Evolutionary conservation across 1,284 basidiomycete genomes (phyloP), one percentile per base, ranked within the genome.

Genomic region (Malassezia cuniculi): DNA sequence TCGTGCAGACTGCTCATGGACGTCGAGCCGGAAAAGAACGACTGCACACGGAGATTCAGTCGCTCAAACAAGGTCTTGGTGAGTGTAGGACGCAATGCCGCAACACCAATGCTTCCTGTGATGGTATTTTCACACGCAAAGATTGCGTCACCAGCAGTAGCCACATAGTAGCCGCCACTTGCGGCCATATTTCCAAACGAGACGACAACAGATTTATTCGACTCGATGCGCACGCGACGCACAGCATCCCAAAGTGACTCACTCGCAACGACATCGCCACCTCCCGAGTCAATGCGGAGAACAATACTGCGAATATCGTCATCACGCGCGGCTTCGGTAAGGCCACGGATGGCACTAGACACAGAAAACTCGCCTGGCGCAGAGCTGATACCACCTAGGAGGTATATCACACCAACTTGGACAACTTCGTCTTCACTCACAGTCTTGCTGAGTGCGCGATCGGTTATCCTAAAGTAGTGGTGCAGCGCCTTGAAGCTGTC

Each of bases 161-260:
- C 53, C 17, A 54, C 52, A 24, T 63, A 63, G 50, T 71, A 71
- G 8, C 69, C 70, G 8, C 70, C 70, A 8, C 55, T 61, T 7
- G 70, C 70, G 11, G 59, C 55, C 15, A 62, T 50, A 38, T 70
- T 70, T n/a, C 68, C 69, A 36, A 71, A 70, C 26, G 62, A 67
- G 1, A 68, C 69, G 14, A 71, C 59, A n/a, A 71, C 63, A 4
- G 61, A 57, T 50, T 70, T 71, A 31, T 61, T 58, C 28, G 58
- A 57, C 28, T 65, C 57, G 14, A 57, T 50, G 15, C 60, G 50
- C 14, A 70, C 43, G 14, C 66, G 61, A 11, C 55, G 48, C 3
- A 71, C 62, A 9, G 69, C 69, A 18, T 62, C 68, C 62, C 69
- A 70, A 36, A 71, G 69, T 14, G 65, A 63, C 35, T 71, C 70